Base-by-base conservation (phyloP, 345 rosid genomes). In the Dipteronia dyeriana region DNA sequence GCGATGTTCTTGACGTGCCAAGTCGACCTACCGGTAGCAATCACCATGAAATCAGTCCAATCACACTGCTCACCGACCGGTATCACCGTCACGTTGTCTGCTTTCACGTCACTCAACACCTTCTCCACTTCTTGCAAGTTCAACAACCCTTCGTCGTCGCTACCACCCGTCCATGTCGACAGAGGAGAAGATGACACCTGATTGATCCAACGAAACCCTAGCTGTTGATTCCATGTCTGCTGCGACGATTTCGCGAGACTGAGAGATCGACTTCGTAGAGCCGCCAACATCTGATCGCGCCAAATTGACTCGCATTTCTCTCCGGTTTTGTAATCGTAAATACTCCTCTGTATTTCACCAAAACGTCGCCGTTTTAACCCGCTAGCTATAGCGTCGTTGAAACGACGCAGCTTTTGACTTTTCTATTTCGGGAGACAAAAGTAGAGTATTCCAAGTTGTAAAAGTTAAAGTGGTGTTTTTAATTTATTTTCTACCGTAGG, bases 1-100 rank as follows among this genome's bases (percentile, higher is more conserved):
- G 97, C 98, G 75, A 95, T 94, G 85, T 94, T 96, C 85, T 78
- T 91, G 67, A 96, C 90, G 78, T 93, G 98, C 98, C 97, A 92
- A 2, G 90, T 79, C 25, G 98, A 96, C 87, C 98, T 80, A 20
- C 98, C 97, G 71, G 98, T 92, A 82, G 97, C 94, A 59, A 95
- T 66, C 70, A 95, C 95, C 79, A 91, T 89, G 82, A 80, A 86
- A 84, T 94, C 97, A 20, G 94, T 90, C 92, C 95, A 95, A 60
- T 86, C 83, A 67, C 83, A 81, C 13, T 79, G 90, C 10, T 89
- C 80, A 1, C 79, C 74, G 3, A 84, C 86, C 10, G 93, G 91
- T 59, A 96, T 85, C 73, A 94, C 97, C 70, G 79, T 86, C 20
- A 94, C 93, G 85, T 94, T 87, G 57, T 92, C 97, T 1, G 98